Evolutionary conservation across 352 stramenopile species (phyloP).

Genomic region (Phytophthora syringae): DNA sequence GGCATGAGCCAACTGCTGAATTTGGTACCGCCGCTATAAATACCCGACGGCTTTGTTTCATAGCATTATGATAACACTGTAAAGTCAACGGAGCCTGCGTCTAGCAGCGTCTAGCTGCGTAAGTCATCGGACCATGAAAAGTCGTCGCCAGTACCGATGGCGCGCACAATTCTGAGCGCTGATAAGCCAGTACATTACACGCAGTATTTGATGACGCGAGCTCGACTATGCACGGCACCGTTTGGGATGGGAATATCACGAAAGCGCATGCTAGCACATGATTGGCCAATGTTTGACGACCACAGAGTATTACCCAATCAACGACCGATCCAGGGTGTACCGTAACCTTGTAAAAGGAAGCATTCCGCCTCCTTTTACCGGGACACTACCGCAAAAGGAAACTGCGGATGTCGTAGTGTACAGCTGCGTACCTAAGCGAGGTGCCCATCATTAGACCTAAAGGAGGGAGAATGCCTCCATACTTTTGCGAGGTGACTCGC

Average conservation of each 20-base stretch:
- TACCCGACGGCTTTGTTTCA: too few species aligned
- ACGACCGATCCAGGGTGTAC: background rate
- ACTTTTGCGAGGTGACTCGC: background rate
- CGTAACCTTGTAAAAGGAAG: slow-evolving; percentile 1
- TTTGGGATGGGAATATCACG: background rate
- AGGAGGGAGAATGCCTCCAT: slow-evolving; percentile 8
- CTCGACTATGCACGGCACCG: too few species aligned
- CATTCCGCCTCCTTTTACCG: slow-evolving; percentile 6
- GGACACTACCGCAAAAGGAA: background rate
- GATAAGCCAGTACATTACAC: too few species aligned
- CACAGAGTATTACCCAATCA: background rate
- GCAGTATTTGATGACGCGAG: too few species aligned
- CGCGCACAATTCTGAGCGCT: too few species aligned
- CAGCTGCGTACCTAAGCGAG: background rate
- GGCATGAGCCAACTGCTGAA: too few species aligned
- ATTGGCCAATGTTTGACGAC: background rate
- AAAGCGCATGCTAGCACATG: background rate
- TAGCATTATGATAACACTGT: too few species aligned
- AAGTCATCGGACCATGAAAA: too few species aligned
- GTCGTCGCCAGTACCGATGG: too few species aligned
- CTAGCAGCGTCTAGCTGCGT: too few species aligned
- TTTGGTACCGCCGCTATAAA: too few species aligned
- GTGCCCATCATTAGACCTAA: background rate
- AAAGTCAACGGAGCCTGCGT: too few species aligned
- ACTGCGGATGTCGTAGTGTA: background rate